phyloP scores from a whole-genome alignment of 257 asterid species.

The Nyctanthes arbortristis region DNA sequence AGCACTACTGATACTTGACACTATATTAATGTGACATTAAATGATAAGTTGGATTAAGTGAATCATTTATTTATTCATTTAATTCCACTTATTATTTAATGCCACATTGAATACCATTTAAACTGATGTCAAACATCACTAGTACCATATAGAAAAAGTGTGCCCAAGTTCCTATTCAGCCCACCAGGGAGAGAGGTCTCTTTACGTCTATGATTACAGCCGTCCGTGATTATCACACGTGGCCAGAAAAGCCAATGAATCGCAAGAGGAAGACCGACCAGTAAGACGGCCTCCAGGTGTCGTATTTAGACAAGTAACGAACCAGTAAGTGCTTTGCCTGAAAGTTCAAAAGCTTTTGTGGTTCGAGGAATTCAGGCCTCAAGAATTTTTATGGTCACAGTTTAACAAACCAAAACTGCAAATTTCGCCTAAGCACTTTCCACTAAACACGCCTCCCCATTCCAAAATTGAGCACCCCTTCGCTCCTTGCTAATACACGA shows the following conservation, averaged over 20 bases:
- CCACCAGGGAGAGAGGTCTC: not conserved
- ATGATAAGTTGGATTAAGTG: no score
- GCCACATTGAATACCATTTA: no score
- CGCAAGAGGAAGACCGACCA: constrained; percentile 15
- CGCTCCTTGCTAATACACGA: not conserved
- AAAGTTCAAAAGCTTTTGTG: constrained; percentile 21
- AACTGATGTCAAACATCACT: no score
- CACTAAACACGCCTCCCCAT: constrained; percentile 7
- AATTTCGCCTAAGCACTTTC: constrained; percentile 11
- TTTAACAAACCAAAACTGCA: constrained; percentile 22
- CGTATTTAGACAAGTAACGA: no score
- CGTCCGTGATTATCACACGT: constrained; percentile 5
- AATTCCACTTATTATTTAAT: no score
- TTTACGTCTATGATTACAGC: not conserved
- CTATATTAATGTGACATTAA: no score
- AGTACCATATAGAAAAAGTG: no score
- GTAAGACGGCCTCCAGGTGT: not conserved
- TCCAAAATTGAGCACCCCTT: not conserved
- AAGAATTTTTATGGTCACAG: constrained; percentile 43
- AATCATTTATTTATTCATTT: no score
- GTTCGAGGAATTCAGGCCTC: constrained; percentile 54
- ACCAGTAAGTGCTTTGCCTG: not conserved
- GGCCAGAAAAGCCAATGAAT: constrained; percentile 17
- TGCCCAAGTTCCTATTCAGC: no score
- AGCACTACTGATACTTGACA: no score